A percentile compares a stretch with the other conserved stretches of the same genome.
Evolutionary conservation across 2,329 filamentous ascomycete species (phyloP).

Genomic region (Geosmithia flava): DNA sequence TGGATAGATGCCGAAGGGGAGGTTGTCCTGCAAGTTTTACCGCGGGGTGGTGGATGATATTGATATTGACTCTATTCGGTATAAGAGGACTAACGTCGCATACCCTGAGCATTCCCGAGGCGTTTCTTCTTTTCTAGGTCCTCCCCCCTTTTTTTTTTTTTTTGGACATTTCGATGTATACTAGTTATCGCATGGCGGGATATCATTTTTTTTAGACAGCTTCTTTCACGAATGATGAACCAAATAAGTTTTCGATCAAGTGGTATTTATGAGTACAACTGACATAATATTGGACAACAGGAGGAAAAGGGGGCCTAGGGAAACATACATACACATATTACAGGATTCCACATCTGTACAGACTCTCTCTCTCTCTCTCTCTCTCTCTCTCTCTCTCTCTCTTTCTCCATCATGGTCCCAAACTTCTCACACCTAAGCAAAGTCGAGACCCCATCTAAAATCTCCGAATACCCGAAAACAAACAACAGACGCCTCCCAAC

Average conservation of each 20-base stretch:
- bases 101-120: neutral
- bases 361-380: neutral
- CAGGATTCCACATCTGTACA: neutral
- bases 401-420: neutral
- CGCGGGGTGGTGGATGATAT: constrained; percentile 1
- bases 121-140: neutral
- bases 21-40: constrained; percentile 28
- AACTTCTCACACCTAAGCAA: neutral
- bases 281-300: too few relatives aligned
- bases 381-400: too few relatives aligned
- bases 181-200: neutral
- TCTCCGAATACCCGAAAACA: too few relatives aligned
- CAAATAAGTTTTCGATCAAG: neutral
- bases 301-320: neutral
- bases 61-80: too few relatives aligned
- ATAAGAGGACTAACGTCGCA: too few relatives aligned
- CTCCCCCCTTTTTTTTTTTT: too few relatives aligned
- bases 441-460: too few relatives aligned
- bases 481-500: too few relatives aligned
- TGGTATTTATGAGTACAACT: neutral
- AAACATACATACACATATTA: neutral
- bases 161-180: neutral
- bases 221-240: neutral
- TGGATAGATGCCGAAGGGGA: constrained; percentile 58
- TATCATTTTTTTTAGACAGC: neutral